Evolutionary conservation across 495 filamentous ascomycete genomes (phyloP), one percentile per base, ranked within the genome.

Genomic region (Pseudevernia furfuracea): DNA sequence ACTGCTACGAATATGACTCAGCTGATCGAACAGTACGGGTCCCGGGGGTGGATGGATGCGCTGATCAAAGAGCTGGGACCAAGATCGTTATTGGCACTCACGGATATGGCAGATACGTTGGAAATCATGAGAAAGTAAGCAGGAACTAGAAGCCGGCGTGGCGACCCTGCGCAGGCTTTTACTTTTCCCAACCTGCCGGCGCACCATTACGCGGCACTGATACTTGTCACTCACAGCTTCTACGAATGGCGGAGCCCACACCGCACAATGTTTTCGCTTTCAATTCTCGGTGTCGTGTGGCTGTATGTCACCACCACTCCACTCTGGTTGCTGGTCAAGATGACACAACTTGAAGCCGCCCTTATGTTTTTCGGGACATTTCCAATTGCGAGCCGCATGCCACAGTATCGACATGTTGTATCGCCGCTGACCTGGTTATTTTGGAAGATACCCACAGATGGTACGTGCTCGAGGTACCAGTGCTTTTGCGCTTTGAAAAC

Each of bases 231-330:
- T 23, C 59, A 41, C 52, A 79, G 75, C 56, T 77, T 77, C 64
- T 77, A 74, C 44, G 74, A 77, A 65, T 79, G 76, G 72, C 69
- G 70, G 7, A 59, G 60, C 32, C 75, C 75, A 0, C 41, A 23
- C 19, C 66, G 70, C 1, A 77, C 77, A 14, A 38, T 68, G 1
- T n/a, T 57, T 25, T 67, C 73, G 1, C 71, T 78, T 23, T 52
- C 58, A n/a, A 28, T 75, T 17, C 52, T 76, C n/a, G 58, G 38
- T 28, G 28, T 64, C 11, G 39, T 46, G 14, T 70, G 73, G 48
- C 46, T 75, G 6, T 11, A 69, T n/a, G 60, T 62, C 25, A 60
- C 69, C 10, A 36, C 71, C 14, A 56, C 63, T 7, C 68, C 71
- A 9, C 48, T 67, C 4, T 63, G 65, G 57, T 67, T 75, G 28